Evolutionary conservation across 148 eudicot species (phyloP), one percentile per base, ranked within the genome.

Genomic region (Persicaria tinctoria): DNA sequence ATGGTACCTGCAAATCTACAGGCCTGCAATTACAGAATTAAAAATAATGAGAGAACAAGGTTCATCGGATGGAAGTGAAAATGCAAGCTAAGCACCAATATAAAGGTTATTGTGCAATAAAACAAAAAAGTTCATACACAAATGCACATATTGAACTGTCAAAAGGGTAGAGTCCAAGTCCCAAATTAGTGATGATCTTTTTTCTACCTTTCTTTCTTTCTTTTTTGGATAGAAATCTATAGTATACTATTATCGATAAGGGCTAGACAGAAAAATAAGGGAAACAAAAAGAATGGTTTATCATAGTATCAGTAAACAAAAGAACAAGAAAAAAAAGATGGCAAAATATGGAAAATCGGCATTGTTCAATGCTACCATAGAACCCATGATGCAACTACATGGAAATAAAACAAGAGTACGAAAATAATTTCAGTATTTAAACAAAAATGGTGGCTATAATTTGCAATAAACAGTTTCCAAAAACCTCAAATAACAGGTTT

Each of bases 1-100:
- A 93, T 18, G 85, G 84, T 12, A 76, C 79, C n/a, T 95, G 88
- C 20, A 93, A 83, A 86, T 93, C 98, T 71, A 91, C 98, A 9
- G 89, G 80, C 87, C 98, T 93, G 89, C 85, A 82, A 32, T 32
- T 32, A 41, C 8, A 45, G 12, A 82, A 46, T 20, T 70, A 20
- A 70, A 57, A 16, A 56, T 49, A 11, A 14, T 55, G 18, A 53
- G 17, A 51, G 68, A 74, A 17, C 63, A 57, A 51, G 17, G 5
- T 53, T 51, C 18, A 13, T 17, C 68, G 59, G 6, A 55, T 27
- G 54, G 10, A 56, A 44, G 50, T 69, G 73, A 69, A 69, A 69
- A 48, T 69, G 23, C 51, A 46, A 9, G 16, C 63, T n/a, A n/a
- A n/a, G n/a, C n/a, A n/a, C n/a, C n/a, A n/a, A n/a, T n/a, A n/a